A percentile compares a stretch with the other conserved stretches of the same genome.
Conservation (phyloP, 176 grass and related monocot genomes). For the Dactylis glomerata region DNA sequence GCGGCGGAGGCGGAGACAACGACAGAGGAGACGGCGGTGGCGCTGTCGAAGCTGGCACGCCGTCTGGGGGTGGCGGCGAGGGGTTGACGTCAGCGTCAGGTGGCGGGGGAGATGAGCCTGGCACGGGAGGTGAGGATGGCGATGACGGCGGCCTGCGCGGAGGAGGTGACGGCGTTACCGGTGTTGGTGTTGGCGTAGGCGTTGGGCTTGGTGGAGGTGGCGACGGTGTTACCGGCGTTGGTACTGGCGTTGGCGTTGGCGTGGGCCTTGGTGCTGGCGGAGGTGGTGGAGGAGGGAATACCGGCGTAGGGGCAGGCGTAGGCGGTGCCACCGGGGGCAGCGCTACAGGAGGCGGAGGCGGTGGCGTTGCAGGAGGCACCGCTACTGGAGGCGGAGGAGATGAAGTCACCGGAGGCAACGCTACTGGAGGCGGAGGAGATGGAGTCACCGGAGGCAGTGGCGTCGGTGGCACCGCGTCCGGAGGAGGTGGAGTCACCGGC, state of each 20-base stretch:
- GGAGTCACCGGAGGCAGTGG: not conserved
- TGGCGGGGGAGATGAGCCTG: not conserved
- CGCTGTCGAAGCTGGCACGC: not conserved
- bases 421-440: slow-evolving; percentile 5
- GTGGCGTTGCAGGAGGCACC: not conserved
- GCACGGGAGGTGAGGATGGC: not conserved
- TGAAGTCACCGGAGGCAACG: not conserved
- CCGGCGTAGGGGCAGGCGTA: not conserved
- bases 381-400: slow-evolving; percentile 26
- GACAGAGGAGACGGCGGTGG: slow-evolving; percentile 3
- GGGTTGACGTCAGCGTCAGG: not conserved
- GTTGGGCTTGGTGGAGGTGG: not conserved
- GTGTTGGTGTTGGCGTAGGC: not conserved
- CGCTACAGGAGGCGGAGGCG: not conserved
- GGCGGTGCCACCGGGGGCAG: no score
- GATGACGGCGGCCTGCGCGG: not conserved
- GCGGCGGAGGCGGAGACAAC: slow-evolving; percentile 30
- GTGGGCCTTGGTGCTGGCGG: not conserved
- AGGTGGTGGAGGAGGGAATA: not conserved
- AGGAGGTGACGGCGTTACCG: not conserved
- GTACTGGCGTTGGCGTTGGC: not conserved
- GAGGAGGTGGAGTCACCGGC: not conserved
- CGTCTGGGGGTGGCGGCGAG: not conserved
- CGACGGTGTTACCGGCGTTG: not conserved
- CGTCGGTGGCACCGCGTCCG: no score